Evolutionary conservation across 768 basidiomycete genomes (phyloP), one percentile per base, ranked within the genome.

Genomic region (Tricholoma sp.): DNA sequence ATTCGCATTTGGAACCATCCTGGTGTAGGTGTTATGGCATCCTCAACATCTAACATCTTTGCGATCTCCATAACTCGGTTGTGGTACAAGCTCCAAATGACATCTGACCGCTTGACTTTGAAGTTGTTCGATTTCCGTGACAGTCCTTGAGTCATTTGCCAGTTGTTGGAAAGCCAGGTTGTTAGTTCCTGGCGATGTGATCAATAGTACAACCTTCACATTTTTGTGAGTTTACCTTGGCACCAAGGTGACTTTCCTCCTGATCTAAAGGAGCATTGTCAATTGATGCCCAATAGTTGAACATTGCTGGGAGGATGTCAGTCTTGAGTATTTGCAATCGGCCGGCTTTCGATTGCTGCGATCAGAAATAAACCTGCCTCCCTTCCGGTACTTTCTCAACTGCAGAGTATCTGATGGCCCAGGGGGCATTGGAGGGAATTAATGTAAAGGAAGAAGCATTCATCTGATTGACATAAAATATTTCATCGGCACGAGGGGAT

Each of bases 211-310:
- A 39, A 39, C 37, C 37, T 39, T 39, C 4, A 39, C 37, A 39
- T 39, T 0, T 12, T 39, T 39, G 15, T 5, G n/a, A 39, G 37
- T 39, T 39, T n/a, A 39, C 37, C 37, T 39, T 39, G 37, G 37
- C 37, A 39, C 24, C 2, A 24, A 24, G 2, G 4, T 4, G 24
- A 24, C 24, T 24, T 4, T 24, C 24, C 24, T 24, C 24, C 1
- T 24, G 2, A 24, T 74, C n/a, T n/a, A n/a, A n/a, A n/a, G n/a
- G n/a, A n/a, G n/a, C 53, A 1, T 74, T 74, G 51, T 10, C 58
- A 29, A 12, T 34, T 2, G 33, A 9, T 34, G 5, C 5, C 5
- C 1, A 12, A 4, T 34, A 9, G 5, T 34, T 34, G 24, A 24
- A 24, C 1, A 24, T 24, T 24, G 24, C 34, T 3, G 34, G 34